Evolutionary conservation across 208 protist species (phyloP), one percentile per base, ranked within the genome.

Genomic region (Herpetomonas samuelpessoai): DNA sequence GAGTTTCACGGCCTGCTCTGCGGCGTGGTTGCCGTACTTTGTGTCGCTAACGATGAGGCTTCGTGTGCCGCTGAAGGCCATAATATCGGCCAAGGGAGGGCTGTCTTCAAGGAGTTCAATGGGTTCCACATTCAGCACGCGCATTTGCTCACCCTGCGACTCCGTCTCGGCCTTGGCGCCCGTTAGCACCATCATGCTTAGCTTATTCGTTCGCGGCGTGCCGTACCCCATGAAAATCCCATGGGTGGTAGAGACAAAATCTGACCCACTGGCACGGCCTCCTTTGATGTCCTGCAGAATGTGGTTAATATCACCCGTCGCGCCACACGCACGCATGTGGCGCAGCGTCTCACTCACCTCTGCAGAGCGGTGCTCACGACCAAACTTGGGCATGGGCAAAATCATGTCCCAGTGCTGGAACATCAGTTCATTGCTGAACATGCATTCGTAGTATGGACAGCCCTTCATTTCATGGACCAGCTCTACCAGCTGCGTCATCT

Each of bases 331-430:
- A n/a, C 88, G 77, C 56, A 95, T 80, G 73, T 95, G 88, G n/a
- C 88, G 77, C 27, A 95, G 74, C 21, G 88, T 95, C 59, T 95
- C 88, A 62, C 81, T 91, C 16, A 91, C 72, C 60, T 95, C 88
- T 0, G 79, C 68, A 12, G 76, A 79, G 25, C 86, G 80, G 51
- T 91, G 74, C 71, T 95, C 88, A 12, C 81, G 72, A 4, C 88
- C 83, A 51, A 82, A 80, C 65, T 91, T 91, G 9, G 88, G 88
- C 88, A 95, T 95, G 2, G 85, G 85, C 26, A 95, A 35, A 29
- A 95, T 78, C 65, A 95, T 53, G 47, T 88, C 77, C 65, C 81
- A 78, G 55, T 92, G 79, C 66, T 91, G 84, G 71, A 91, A 91
- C 25, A 92, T 53, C 27, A 95, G 35, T 47, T 95, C 88, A 24